These are phyloP conservation scores for Pestalotiopsis sp. DNA, from an alignment of 2,329 filamentous ascomycete genomes.

Conservation along the genomic window DNA sequence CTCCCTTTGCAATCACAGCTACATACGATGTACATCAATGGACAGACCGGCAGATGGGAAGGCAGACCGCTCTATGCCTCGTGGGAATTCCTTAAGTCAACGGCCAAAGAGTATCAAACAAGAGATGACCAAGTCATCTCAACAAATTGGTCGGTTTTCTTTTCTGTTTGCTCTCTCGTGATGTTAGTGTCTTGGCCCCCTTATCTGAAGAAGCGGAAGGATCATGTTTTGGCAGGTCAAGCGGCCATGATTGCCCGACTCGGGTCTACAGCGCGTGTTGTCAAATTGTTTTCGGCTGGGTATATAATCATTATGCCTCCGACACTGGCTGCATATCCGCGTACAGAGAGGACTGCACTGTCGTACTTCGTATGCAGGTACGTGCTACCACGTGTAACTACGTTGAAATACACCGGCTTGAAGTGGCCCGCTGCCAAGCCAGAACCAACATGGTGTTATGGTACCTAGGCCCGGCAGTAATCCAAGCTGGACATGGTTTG, in stretches of 20 bases:
- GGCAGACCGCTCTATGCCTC: background rate
- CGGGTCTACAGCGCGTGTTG: background rate
- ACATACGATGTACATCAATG: background rate
- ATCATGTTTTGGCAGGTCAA: conserved; percentile 1
- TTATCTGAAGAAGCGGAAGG: background rate
- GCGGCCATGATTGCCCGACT: conserved; percentile 2
- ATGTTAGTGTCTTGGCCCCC: background rate
- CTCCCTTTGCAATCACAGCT: background rate
- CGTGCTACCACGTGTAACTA: no score
- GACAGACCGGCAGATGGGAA: background rate
- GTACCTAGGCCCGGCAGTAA: background rate
- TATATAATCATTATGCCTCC: background rate
- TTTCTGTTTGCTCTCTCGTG: background rate
- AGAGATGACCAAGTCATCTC: background rate
- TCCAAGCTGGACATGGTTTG: background rate
- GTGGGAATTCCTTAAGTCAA: background rate
- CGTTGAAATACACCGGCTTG: no score
- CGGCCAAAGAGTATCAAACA: background rate
- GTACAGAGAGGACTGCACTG: no score
- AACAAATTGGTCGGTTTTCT: background rate
- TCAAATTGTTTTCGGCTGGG: background rate
- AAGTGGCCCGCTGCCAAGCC: no score
- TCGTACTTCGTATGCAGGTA: no score
- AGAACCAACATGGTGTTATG: background rate
- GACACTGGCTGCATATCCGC: no score